phyloP scores from a whole-genome alignment of 2,329 filamentous ascomycete species.

The Aspergillus udagawae region DNA sequence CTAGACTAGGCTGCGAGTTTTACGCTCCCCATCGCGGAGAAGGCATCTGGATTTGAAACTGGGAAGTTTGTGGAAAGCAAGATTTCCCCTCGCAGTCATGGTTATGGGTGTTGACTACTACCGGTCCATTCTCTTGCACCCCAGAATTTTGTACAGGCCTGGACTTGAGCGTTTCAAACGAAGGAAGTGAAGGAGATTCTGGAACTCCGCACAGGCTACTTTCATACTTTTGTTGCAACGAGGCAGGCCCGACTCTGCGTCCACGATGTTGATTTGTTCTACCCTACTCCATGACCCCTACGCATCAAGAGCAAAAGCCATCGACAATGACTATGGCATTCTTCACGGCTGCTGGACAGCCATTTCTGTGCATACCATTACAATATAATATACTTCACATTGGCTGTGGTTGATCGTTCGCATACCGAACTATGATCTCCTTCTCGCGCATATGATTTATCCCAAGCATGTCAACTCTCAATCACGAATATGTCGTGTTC shows the following conservation, averaged over 20 bases:
- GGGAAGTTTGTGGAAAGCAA: not conserved
- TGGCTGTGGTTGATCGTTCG: not conserved
- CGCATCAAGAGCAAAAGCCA: not conserved
- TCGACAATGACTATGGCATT: not conserved
- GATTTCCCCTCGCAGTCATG: not conserved
- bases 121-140: too few relatives aligned
- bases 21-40: slow-evolving; percentile 65
- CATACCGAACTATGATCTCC: not conserved
- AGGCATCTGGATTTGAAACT: slow-evolving; percentile 33
- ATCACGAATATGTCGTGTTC: not conserved
- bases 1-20: slow-evolving; percentile 74
- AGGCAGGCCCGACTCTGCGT: too few relatives aligned
- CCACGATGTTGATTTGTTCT: too few relatives aligned
- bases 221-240: not conserved
- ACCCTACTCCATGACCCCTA: not conserved
- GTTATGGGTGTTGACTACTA: not conserved
- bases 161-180: not conserved
- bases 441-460: not conserved
- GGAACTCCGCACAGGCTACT: not conserved
- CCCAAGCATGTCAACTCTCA: not conserved
- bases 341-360: not conserved
- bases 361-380: not conserved
- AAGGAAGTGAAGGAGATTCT: not conserved
- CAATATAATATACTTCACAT: not conserved
- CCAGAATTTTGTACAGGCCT: not conserved